Conservation (phyloP, 2,329 filamentous ascomycete genomes). For the Venturia oleaginea region DNA sequence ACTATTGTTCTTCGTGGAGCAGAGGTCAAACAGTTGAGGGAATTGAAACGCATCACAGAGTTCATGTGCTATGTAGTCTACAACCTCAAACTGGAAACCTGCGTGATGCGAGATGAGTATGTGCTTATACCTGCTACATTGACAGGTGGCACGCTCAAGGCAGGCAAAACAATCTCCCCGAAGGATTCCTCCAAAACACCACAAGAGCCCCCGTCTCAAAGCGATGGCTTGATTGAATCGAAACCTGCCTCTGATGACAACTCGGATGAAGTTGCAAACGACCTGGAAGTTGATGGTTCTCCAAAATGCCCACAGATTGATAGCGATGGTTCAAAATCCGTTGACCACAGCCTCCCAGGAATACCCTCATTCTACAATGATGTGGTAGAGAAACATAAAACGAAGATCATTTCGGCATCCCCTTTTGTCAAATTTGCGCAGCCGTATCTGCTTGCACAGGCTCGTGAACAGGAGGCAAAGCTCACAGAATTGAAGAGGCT, state of each 20-base stretch:
- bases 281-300: not conserved
- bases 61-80: conserved; percentile 99
- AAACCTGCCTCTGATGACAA: not conserved
- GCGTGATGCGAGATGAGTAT: conserved; percentile 85
- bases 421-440: conserved; percentile 94
- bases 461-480: conserved; percentile 80
- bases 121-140: conserved; percentile 65
- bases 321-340: not conserved
- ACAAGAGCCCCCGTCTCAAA: not conserved
- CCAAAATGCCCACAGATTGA: not conserved
- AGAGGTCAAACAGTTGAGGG: conserved; percentile 58
- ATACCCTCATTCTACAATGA: conserved; percentile 15
- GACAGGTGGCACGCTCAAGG: conserved; percentile 30
- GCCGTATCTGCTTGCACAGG: conserved; percentile 85
- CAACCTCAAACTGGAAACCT: conserved; percentile 92
- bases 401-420: conserved; percentile 86
- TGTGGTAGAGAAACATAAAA: conserved; percentile 76
- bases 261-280: not conserved
- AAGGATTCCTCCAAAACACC: not conserved
- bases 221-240: not conserved
- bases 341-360: not conserved
- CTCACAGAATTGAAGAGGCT: conserved; percentile 74
- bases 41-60: conserved; percentile 87
- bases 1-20: conserved; percentile 87
- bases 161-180: not conserved